Evolutionary conservation across 441 rosid genomes (phyloP).

Genomic region (Populus tomentosa): DNA sequence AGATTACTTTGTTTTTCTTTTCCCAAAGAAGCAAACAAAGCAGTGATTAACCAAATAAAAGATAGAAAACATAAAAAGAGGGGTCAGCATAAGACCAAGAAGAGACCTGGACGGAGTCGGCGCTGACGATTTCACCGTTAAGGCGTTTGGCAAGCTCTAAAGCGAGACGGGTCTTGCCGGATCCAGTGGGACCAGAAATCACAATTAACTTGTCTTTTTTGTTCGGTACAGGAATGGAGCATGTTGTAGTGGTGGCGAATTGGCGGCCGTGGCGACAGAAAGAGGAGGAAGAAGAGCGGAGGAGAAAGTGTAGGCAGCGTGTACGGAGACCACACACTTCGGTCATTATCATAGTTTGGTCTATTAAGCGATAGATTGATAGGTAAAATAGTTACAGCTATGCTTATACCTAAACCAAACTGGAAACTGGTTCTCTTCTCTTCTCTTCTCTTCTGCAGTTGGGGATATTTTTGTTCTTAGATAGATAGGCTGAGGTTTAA

Average conservation of each 20-base stretch:
- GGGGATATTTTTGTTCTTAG: too few species aligned
- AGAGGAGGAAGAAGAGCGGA: background rate
- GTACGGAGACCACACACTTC: slow-evolving; percentile 41
- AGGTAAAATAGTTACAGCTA: too few species aligned
- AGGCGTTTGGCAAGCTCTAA: slow-evolving; percentile 86
- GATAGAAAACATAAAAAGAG: background rate
- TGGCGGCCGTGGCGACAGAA: slow-evolving; percentile 23
- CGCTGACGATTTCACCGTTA: slow-evolving; percentile 89
- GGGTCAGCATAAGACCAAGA: background rate
- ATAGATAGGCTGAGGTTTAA: slow-evolving; percentile 10
- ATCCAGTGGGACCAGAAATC: slow-evolving; percentile 88
- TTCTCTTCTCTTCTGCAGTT: background rate
- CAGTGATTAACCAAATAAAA: background rate
- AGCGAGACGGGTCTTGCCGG: slow-evolving; percentile 84
- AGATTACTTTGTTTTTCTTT: too few species aligned
- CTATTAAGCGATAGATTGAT: background rate
- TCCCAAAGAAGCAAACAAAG: background rate
- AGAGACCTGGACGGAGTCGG: slow-evolving; percentile 89
- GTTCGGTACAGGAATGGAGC: slow-evolving; percentile 24
- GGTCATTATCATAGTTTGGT: slow-evolving; percentile 29
- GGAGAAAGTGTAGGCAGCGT: slow-evolving; percentile 31
- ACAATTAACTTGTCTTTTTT: slow-evolving; percentile 63
- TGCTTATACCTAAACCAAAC: background rate
- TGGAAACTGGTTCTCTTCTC: background rate
- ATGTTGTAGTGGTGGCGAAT: slow-evolving; percentile 18